A percentile compares a stretch with the other conserved stretches of the same genome.
Evolutionary conservation across 2,329 filamentous ascomycete species (phyloP).

Genomic region (Thielaviopsis euricoi): DNA sequence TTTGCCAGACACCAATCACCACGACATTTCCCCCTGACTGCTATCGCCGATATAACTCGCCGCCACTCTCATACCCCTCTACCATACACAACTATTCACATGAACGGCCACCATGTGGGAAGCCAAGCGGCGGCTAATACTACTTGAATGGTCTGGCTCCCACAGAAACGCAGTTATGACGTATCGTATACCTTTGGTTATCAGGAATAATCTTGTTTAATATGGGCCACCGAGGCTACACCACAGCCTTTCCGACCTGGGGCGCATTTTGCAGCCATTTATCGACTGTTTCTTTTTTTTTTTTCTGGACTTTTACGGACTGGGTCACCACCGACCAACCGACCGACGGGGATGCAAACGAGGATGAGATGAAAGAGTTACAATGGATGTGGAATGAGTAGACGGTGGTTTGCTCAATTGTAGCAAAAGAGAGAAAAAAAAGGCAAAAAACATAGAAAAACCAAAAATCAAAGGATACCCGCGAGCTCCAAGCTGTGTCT

Average conservation of each 20-base stretch:
- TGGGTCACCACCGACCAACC: not conserved
- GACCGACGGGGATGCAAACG: not conserved
- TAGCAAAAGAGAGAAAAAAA: conserved; percentile 6
- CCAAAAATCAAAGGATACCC: conserved; percentile 11
- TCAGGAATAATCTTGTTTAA: not conserved
- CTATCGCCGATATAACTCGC: not conserved
- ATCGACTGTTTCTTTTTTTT: not conserved
- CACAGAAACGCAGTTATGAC: not conserved
- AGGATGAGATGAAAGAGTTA: not conserved
- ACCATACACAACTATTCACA: not conserved
- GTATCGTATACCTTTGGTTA: not conserved
- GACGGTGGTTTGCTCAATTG: not conserved
- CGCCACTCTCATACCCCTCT: not conserved
- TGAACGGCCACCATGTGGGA: not conserved
- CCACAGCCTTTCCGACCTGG: not conserved
- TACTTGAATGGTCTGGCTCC: not conserved
- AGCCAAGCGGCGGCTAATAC: not conserved
- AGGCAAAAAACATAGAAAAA: conserved; percentile 11
- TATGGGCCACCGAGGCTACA: not conserved
- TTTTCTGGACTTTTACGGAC: not conserved
- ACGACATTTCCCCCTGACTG: not conserved
- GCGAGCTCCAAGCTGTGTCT: not conserved
- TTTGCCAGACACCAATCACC: not conserved
- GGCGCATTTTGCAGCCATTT: not conserved
- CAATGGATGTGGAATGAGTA: not conserved